Conservation (phyloP, 2,329 filamentous ascomycete genomes). For the Claviceps purpurea region DNA sequence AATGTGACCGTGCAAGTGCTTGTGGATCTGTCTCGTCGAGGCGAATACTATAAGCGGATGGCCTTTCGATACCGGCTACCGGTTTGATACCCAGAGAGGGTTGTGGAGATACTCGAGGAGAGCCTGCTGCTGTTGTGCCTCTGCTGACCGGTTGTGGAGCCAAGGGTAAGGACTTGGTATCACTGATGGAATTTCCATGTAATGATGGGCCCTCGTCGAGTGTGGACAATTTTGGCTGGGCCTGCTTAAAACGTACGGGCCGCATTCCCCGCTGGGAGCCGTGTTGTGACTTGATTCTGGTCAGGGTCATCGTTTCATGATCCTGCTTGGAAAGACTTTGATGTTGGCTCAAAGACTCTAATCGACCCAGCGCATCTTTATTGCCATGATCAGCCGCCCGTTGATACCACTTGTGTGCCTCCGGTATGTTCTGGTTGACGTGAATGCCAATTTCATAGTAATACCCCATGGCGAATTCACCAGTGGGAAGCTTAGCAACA, state of each 20-base stretch:
- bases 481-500: constrained; percentile 66
- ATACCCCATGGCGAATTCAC: constrained; percentile 93
- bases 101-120: constrained; percentile 25
- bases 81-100: constrained; percentile 28
- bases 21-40: constrained; percentile 21
- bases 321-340: constrained; percentile 80
- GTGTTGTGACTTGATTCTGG: constrained; percentile 71
- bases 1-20: constrained; percentile 30
- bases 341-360: constrained; percentile 73
- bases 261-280: constrained; percentile 52
- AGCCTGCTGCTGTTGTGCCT: constrained; percentile 11
- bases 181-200: constrained; percentile 14
- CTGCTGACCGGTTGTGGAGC: constrained; percentile 2
- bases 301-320: constrained; percentile 83
- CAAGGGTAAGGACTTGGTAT: constrained; percentile 9
- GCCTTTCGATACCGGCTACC: constrained; percentile 23
- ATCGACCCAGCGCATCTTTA: constrained; percentile 67
- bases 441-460: constrained; percentile 96
- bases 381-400: constrained; percentile 84
- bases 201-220: constrained; percentile 27
- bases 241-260: constrained; percentile 44
- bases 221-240: constrained; percentile 32
- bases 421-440: constrained; percentile 66
- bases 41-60: constrained; percentile 39
- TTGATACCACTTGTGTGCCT: constrained; percentile 81